Base-by-base conservation (phyloP, 2,329 filamentous ascomycete species). In the Remersonia thermophila region DNA sequence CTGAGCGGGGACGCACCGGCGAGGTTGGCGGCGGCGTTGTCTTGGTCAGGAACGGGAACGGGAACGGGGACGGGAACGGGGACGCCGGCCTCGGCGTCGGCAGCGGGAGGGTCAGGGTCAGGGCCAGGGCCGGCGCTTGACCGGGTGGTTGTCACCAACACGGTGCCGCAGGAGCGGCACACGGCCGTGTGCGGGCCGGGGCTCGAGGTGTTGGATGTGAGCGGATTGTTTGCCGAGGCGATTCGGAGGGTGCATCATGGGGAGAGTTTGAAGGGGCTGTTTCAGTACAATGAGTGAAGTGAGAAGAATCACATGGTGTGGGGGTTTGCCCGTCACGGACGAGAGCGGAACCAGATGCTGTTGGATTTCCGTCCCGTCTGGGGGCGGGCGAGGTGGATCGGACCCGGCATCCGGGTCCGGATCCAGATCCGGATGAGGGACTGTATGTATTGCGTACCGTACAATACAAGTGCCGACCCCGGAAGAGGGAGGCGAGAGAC, bases 161-260 rank as follows among this genome's bases (percentile, higher is more conserved):
- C 82, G 13, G 86, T 96, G 10, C 83, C 87, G 31, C 91, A 96
- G 60, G 67, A 77, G 23, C 80, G 89, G 47, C 80, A 96, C 60
- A 65, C 74, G 44, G 36, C 23, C 13, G 59, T 74, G 34, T 94
- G 87, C 55, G 73, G 80, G 18, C 96, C 96, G 66, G 5, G 20
- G 20, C 66, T 98, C 33, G 86, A 94, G 59, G 83, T 95, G 36
- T 65, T 98, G 43, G 89, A 96, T 54, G 75, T 98, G 39, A 84
- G 84, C 37, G 79, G 83, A 45, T 77, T 93, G 39, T 95, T 96
- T 58, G 87, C 85, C 39, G 89, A 96, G 70, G 85, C 91, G 33
- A 95, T 96, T 49, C 80, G 91, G 46, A 77, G 91, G 46, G 89
- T 96, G 38, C 89, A 98, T 60, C 86, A 96, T 59, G 91, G 91